Evolutionary conservation across 2,329 filamentous ascomycete species (phyloP).

Genomic region (Alternaria metachromatica): DNA sequence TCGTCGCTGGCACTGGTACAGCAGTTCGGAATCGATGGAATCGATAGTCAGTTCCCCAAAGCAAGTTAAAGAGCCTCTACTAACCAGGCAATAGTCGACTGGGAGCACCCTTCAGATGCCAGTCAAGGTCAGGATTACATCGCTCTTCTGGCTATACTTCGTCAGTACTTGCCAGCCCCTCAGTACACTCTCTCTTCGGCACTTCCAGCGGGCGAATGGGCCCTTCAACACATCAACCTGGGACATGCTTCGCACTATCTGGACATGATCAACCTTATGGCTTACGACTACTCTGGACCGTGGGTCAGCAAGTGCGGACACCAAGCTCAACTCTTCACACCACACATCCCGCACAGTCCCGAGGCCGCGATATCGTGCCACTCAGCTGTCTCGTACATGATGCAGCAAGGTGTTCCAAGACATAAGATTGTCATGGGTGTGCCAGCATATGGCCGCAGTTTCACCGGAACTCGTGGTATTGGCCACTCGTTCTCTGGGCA

Average conservation of each 20-base stretch:
- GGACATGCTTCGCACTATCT: constrained; percentile 67
- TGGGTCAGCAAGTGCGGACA: constrained; percentile 74
- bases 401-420: constrained; percentile 69
- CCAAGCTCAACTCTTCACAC: constrained; percentile 75
- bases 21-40: constrained; percentile 73
- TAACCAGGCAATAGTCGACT: constrained; percentile 67
- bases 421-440: constrained; percentile 78
- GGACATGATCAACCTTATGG: constrained; percentile 79
- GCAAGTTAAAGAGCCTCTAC: not conserved
- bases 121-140: constrained; percentile 75
- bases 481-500: constrained; percentile 64
- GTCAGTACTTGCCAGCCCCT: constrained; percentile 71
- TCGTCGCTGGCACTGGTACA: constrained; percentile 72
- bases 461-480: constrained; percentile 68
- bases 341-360: constrained; percentile 61
- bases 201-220: constrained; percentile 70
- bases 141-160: constrained; percentile 69
- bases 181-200: constrained; percentile 74
- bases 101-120: constrained; percentile 74
- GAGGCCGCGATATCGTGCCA: constrained; percentile 66
- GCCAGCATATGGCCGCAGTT: constrained; percentile 77
- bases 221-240: constrained; percentile 74
- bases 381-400: constrained; percentile 69
- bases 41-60: constrained; percentile 67
- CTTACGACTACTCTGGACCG: constrained; percentile 78